Conservation (phyloP, 2,329 filamentous ascomycete species). For the Cytospora piceicola region DNA sequence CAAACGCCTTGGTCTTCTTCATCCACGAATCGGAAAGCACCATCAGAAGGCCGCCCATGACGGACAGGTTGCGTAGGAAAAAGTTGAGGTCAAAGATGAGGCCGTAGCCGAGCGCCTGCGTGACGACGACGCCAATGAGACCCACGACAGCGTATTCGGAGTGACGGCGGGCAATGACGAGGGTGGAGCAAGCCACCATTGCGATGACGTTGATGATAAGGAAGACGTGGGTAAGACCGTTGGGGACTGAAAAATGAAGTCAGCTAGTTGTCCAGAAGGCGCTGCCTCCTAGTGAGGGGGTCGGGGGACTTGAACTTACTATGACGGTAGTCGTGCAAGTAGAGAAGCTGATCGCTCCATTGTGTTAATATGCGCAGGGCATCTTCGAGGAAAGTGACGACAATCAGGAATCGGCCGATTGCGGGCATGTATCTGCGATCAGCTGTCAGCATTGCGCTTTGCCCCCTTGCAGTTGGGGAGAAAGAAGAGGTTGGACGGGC, state of each 20-base stretch:
- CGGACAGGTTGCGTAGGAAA: constrained; percentile 97
- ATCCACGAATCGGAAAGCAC: constrained; percentile 98
- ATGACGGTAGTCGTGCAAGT: constrained; percentile 88
- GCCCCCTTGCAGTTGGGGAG: not conserved
- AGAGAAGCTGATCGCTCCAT: constrained; percentile 93
- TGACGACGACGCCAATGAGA: constrained; percentile 86
- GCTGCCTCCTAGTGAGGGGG: constrained; percentile 13
- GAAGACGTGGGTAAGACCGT: constrained; percentile 88
- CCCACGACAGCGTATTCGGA: constrained; percentile 91
- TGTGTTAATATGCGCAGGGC: constrained; percentile 94
- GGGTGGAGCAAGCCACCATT: constrained; percentile 79
- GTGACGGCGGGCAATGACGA: constrained; percentile 91
- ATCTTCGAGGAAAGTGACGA: constrained; percentile 98
- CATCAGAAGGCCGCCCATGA: constrained; percentile 97
- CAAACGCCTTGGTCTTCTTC: constrained; percentile 94
- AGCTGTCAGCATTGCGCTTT: constrained; percentile 34
- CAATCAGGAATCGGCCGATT: constrained; percentile 95
- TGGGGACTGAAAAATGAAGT: constrained; percentile 66
- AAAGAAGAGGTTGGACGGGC: not conserved
- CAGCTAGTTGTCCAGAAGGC: constrained; percentile 27
- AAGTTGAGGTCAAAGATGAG: constrained; percentile 99
- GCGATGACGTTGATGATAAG: constrained; percentile 86
- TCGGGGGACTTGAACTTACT: constrained; percentile 64
- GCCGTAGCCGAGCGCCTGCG: constrained; percentile 94
- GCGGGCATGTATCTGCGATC: constrained; percentile 80